Base-by-base conservation (phyloP, 805 yeast genomes). In the Kluyveromyces wickerhamii region DNA sequence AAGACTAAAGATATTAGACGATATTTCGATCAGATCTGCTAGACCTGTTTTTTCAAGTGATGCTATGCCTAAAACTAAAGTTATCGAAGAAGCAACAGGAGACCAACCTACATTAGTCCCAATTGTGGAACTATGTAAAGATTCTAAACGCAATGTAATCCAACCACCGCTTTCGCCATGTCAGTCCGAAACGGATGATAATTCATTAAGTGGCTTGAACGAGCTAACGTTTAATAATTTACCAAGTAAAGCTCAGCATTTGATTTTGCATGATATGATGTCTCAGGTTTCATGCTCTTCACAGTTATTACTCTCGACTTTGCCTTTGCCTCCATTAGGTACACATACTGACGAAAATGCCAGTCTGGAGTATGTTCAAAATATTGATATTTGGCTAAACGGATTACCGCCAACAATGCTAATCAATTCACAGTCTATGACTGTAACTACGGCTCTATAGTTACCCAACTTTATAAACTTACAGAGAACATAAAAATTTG, bases 161-260 rank as follows among this genome's bases (percentile, higher is more conserved):
- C 36, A 44, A 2, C 52, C 54, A 2, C 49, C 53, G n/a, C 32
- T 57, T n/a, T 52, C 62, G 1, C 56, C 60, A 4, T 47, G 55
- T 28, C 52, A 51, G 20, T 52, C 61, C 2, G 45, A 33, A 10
- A 5, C 29, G 5, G 54, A 50, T 12, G 59, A 50, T 2, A 55
- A 53, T 27, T 54, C 62, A n/a, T 42, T 47, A n/a, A 41, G 47
- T 13, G 63, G 62, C 30, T 51, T 67, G 46, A 54, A 58, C 45
- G 53, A 54, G 25, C 48, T 67, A 14, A 71, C 82, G 1, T 88
- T 88, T 59, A 82, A 86, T 53, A 92, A 84, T 41, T 59, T 89
- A n/a, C 95, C 96, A 0, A 92, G 95, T 7, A 74, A 76, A 45
- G 92, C 94, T 0, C 98, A 89, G 56, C 95, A 88, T 53, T 56